Percentiles rank a stretch among this genome's conserved stretches.
phyloP scores from a whole-genome alignment of 2,329 filamentous ascomycete genomes.

The Rhynchosporium agropyri region DNA sequence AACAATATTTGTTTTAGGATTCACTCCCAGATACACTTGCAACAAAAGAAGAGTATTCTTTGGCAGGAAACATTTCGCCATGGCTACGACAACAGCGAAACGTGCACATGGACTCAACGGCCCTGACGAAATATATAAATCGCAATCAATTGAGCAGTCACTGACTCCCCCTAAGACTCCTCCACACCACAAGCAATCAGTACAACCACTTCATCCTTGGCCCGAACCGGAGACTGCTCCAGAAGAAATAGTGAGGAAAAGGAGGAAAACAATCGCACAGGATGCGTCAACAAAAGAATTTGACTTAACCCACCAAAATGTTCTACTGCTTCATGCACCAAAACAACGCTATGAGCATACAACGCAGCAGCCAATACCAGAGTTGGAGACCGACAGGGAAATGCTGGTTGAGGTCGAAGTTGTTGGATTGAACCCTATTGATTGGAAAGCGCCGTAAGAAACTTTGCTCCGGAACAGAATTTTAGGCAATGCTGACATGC shows the following conservation, averaged over 20 bases:
- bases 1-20: neutral
- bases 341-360: conserved; percentile 54
- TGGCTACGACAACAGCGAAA: conserved; percentile 10
- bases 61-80: neutral
- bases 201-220: conserved; percentile 32
- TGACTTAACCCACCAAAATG: conserved; percentile 45
- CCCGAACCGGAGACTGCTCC: conserved; percentile 34
- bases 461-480: conserved; percentile 66
- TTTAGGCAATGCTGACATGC: conserved; percentile 55
- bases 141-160: conserved; percentile 30
- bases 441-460: conserved; percentile 78
- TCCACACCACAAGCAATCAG: conserved; percentile 16
- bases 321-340: conserved; percentile 53
- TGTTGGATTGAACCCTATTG: conserved; percentile 74
- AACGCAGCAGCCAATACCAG: conserved; percentile 50
- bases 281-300: conserved; percentile 16
- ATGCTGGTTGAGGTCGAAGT: conserved; percentile 62
- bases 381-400: conserved; percentile 56
- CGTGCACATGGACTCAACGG: neutral
- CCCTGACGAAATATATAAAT: conserved; percentile 25
- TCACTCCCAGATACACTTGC: neutral
- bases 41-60: neutral
- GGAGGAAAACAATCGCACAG: conserved; percentile 13
- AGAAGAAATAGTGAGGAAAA: conserved; percentile 24
- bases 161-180: conserved; percentile 35